Conservation (phyloP, 2,329 filamentous ascomycete genomes). For the Cladobotryum mycophilum region DNA sequence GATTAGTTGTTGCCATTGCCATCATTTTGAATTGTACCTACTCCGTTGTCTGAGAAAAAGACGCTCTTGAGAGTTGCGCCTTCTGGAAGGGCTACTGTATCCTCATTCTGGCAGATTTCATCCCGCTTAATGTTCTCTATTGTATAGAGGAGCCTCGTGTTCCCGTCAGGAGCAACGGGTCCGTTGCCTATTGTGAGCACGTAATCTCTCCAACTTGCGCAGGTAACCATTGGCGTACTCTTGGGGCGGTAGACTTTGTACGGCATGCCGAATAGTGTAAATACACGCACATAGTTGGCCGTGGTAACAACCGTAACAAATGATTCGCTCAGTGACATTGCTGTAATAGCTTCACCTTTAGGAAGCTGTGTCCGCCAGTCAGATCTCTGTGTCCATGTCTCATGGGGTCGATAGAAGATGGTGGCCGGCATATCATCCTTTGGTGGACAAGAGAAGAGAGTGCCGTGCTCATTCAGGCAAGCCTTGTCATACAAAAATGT, state of each 20-base stretch:
- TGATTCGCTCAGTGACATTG: slow-evolving; percentile 85
- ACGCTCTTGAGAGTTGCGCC: slow-evolving; percentile 69
- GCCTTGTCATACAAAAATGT: slow-evolving; percentile 95
- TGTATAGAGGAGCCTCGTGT: slow-evolving; percentile 74
- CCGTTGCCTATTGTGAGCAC: slow-evolving; percentile 96
- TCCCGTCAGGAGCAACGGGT: slow-evolving; percentile 70
- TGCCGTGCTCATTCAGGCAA: slow-evolving; percentile 77
- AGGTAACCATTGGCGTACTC: slow-evolving; percentile 82
- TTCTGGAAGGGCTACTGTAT: slow-evolving; percentile 77
- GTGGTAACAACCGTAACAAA: slow-evolving; percentile 87
- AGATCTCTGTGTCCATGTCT: slow-evolving; percentile 85
- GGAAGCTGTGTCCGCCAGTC: slow-evolving; percentile 92
- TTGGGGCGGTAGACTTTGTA: slow-evolving; percentile 88
- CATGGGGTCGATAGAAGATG: slow-evolving; percentile 94
- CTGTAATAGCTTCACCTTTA: slow-evolving; percentile 74
- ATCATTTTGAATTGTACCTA: slow-evolving; percentile 39
- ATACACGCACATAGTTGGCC: slow-evolving; percentile 83
- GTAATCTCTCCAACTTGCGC: slow-evolving; percentile 91
- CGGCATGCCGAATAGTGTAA: slow-evolving; percentile 86
- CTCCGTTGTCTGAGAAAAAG: slow-evolving; percentile 89
- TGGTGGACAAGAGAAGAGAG: slow-evolving; percentile 77
- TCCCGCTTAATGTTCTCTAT: slow-evolving; percentile 93
- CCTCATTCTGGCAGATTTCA: slow-evolving; percentile 90
- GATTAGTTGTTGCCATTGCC: slow-evolving; percentile 5
- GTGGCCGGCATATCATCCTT: slow-evolving; percentile 61